Evolutionary conservation across 2,329 filamentous ascomycete species (phyloP).

Genomic region (Fusarium chuoi): DNA sequence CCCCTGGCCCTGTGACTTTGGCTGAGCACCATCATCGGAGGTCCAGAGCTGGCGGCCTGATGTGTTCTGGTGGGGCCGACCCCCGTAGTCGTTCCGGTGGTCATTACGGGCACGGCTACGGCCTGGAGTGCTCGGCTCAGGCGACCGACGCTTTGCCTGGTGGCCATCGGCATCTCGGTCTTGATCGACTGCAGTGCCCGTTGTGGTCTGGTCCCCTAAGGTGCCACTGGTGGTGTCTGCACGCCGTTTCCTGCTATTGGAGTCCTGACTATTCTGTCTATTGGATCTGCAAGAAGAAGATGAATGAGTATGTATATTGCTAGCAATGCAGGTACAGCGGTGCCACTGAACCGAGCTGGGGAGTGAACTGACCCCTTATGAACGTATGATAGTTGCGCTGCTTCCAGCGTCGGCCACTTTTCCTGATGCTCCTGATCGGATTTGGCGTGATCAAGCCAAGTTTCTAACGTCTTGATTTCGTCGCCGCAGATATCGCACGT

Average conservation of each 20-base stretch:
- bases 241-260: constrained; percentile 12
- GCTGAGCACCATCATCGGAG: constrained; percentile 36
- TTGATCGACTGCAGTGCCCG: background rate
- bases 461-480: constrained; percentile 41
- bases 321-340: background rate
- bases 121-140: constrained; percentile 27
- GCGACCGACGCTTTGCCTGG: constrained; percentile 44
- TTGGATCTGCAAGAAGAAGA: background rate
- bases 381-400: constrained; percentile 23
- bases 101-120: constrained; percentile 24
- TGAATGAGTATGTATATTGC: constrained; percentile 5
- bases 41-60: constrained; percentile 45
- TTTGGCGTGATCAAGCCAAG: constrained; percentile 43
- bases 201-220: background rate
- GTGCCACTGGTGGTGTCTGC: constrained; percentile 5
- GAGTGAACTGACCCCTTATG: constrained; percentile 3
- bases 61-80: constrained; percentile 29
- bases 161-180: constrained; percentile 21
- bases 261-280: background rate
- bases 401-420: constrained; percentile 20
- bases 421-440: constrained; percentile 30
- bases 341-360: background rate
- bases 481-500: constrained; percentile 33
- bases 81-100: constrained; percentile 37
- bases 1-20: constrained; percentile 15